Conservation (phyloP, 2,329 filamentous ascomycete species). For the Chaetomiaceae sp. region DNA sequence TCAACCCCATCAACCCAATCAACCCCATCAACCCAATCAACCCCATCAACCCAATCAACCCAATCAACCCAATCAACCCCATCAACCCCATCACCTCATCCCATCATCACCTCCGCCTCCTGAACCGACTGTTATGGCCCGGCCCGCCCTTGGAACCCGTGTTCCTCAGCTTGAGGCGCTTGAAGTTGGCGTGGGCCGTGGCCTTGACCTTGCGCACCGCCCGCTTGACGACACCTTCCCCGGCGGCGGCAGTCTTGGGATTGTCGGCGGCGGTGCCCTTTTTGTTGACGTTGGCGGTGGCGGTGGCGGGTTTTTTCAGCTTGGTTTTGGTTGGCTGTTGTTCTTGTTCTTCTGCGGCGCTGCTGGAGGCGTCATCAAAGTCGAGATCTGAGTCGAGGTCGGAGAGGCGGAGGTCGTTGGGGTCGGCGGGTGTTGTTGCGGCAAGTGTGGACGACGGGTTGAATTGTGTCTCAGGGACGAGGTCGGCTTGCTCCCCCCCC, state of each 20-base stretch:
- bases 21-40: no score
- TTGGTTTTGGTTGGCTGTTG: slow-evolving; percentile 25
- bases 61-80: no score
- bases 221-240: slow-evolving; percentile 46
- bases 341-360: slow-evolving; percentile 33
- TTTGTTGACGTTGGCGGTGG: slow-evolving; percentile 23
- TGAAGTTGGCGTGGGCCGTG: slow-evolving; percentile 62
- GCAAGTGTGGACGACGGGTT: slow-evolving; percentile 23
- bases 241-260: slow-evolving; percentile 24
- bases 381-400: slow-evolving; percentile 34
- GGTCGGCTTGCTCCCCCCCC: slow-evolving; percentile 35
- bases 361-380: slow-evolving; percentile 34
- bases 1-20: no score
- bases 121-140: slow-evolving; percentile 53
- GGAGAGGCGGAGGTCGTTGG: slow-evolving; percentile 6
- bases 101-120: slow-evolving; percentile 40
- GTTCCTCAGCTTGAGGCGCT: slow-evolving; percentile 59
- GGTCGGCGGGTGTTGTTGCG: slow-evolving; percentile 17
- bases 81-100: neutral
- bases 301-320: slow-evolving; percentile 12
- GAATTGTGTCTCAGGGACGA: slow-evolving; percentile 38
- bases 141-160: slow-evolving; percentile 58
- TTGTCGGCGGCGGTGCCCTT: slow-evolving; percentile 19
- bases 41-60: no score
- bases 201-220: slow-evolving; percentile 57